These are phyloP conservation scores for Umbelopsis isabellina DNA, from an alignment of 192 early-diverging fungal genomes.

Conservation along the genomic window DNA sequence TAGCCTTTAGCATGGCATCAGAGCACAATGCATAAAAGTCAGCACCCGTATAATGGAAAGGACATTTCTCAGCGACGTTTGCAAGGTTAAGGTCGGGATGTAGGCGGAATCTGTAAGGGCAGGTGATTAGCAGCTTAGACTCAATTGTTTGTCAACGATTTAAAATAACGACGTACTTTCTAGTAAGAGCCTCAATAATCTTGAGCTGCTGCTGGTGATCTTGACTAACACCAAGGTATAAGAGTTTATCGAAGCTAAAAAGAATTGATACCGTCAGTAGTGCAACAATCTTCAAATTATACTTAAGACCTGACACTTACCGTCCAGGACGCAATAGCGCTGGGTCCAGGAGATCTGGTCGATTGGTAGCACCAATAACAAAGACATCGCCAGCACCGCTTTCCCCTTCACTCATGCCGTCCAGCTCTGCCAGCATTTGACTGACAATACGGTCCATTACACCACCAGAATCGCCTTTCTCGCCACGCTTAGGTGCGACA, in stretches of 20 bases:
- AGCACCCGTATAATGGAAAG: constrained; percentile 94
- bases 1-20: constrained; percentile 96
- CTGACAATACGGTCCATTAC: constrained; percentile 99
- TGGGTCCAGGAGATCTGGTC: constrained; percentile 95
- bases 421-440: constrained; percentile 95
- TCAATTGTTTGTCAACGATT: not conserved
- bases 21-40: constrained; percentile 99
- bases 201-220: constrained; percentile 84
- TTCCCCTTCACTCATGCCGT: constrained; percentile 78
- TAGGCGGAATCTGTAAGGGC: constrained; percentile 72
- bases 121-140: constrained; percentile 15
- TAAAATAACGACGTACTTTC: constrained; percentile 66
- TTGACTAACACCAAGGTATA: constrained; percentile 95
- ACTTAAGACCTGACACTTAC: constrained; percentile 32
- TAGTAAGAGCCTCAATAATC: constrained; percentile 91
- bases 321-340: constrained; percentile 93
- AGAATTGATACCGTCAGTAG: not conserved
- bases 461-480: constrained; percentile 97
- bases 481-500: constrained; percentile 95
- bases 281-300: constrained; percentile 15
- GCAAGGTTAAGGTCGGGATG: constrained; percentile 76
- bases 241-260: constrained; percentile 89
- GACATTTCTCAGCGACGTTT: constrained; percentile 80
- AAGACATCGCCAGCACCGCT: constrained; percentile 77
- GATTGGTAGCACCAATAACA: constrained; percentile 98